These are phyloP conservation scores for Leccinum olivaceopallidum DNA, from an alignment of 768 basidiomycete species.

Conservation along the genomic window DNA sequence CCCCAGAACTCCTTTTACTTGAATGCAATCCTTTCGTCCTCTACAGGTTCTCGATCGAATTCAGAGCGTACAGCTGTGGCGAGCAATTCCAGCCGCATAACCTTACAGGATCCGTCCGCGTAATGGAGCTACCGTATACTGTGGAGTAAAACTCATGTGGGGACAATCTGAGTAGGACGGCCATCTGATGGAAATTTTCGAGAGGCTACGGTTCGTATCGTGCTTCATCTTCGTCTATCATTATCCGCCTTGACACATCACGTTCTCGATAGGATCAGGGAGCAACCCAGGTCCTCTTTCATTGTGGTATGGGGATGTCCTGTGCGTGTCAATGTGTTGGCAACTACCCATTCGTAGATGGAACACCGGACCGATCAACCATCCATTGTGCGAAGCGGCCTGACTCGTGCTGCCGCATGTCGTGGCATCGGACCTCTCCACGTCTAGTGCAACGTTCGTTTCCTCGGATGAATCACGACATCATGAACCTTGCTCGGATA, in stretches of 20 bases:
- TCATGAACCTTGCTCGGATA: neutral
- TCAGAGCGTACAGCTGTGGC: constrained; percentile 6
- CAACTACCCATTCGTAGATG: neutral
- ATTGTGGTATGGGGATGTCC: neutral
- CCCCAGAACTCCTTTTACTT: neutral
- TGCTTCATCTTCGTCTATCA: neutral
- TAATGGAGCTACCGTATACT: neutral
- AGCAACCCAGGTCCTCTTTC: neutral
- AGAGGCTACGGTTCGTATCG: neutral
- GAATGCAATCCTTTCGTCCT: neutral
- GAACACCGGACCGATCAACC: neutral
- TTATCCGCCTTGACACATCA: neutral
- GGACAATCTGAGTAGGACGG: neutral
- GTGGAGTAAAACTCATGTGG: neutral
- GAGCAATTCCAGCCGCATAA: constrained; percentile 16
- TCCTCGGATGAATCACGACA: neutral
- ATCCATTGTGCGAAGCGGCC: neutral
- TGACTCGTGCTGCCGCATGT: neutral
- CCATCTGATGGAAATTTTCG: neutral
- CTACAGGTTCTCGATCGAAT: constrained; percentile 16
- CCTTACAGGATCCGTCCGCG: constrained; percentile 7
- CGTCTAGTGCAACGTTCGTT: neutral
- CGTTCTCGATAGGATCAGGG: neutral
- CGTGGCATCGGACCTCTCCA: neutral
- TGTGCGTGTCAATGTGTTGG: neutral